phyloP scores from a whole-genome alignment of 495 filamentous ascomycete species.

The Schizothecium vesticola region DNA sequence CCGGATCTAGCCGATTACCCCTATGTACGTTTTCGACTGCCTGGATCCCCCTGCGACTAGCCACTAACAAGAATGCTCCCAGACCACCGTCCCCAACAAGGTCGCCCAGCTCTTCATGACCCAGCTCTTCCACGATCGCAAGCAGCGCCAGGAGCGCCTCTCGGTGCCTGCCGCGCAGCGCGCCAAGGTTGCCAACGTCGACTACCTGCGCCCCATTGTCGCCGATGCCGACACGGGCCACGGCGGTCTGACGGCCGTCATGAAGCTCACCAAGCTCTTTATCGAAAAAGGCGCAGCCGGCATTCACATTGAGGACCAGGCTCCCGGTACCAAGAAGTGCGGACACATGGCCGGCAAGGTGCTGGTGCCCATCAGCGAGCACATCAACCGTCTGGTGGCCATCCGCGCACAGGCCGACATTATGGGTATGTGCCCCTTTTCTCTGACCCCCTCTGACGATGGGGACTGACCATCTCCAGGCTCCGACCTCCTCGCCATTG shows the following conservation, averaged over 20 bases:
- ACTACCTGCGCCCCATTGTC: constrained; percentile 93
- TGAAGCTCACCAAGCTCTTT: constrained; percentile 99
- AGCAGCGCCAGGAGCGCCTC: constrained; percentile 92
- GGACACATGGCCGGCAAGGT: constrained; percentile 99
- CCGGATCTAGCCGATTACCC: constrained; percentile 98
- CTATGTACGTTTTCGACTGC: constrained; percentile 53
- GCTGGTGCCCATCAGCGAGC: constrained; percentile 91
- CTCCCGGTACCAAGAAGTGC: constrained; percentile 98
- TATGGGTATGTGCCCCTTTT: constrained; percentile 61
- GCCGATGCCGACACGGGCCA: constrained; percentile 98
- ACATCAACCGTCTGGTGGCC: constrained; percentile 96
- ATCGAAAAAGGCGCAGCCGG: constrained; percentile 94
- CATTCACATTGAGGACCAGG: constrained; percentile 98
- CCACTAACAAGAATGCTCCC: neutral
- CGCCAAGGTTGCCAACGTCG: constrained; percentile 68
- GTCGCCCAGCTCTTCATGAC: constrained; percentile 95
- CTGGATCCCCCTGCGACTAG: neutral
- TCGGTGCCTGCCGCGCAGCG: constrained; percentile 70
- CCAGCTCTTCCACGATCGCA: constrained; percentile 98
- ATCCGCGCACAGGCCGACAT: constrained; percentile 98
- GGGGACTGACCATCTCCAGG: constrained; percentile 38
- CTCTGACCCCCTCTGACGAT: neutral
- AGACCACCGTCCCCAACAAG: constrained; percentile 98
- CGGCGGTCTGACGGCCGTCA: constrained; percentile 91
- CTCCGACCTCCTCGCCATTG: constrained; percentile 79